phyloP scores from a whole-genome alignment of 768 basidiomycete species.

The Leccinum pellstonianum region DNA sequence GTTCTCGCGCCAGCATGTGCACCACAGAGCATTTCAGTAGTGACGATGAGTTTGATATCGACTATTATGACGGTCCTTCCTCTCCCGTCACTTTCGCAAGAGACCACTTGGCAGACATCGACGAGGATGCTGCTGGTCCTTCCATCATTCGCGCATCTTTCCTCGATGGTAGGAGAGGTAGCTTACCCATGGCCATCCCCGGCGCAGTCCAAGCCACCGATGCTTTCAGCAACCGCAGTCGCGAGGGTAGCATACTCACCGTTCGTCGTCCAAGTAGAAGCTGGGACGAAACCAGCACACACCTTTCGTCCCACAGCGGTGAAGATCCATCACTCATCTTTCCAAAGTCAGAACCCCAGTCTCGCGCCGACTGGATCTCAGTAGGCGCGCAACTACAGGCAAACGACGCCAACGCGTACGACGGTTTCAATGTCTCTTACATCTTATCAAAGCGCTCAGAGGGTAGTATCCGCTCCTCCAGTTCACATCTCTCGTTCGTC shows the following conservation, averaged over 20 bases:
- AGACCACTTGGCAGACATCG: constrained; percentile 38
- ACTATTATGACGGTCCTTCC: constrained; percentile 36
- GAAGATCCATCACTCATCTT: constrained; percentile 31
- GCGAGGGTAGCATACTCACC: constrained; percentile 58
- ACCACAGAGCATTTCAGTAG: constrained; percentile 42
- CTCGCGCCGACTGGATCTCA: constrained; percentile 51
- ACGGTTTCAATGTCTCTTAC: constrained; percentile 47
- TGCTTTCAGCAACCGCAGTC: constrained; percentile 38
- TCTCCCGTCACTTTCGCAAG: constrained; percentile 41
- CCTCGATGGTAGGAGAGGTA: constrained; percentile 44
- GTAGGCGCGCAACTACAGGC: constrained; percentile 42
- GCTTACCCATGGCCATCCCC: constrained; percentile 62
- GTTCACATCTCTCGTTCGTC: constrained; percentile 23
- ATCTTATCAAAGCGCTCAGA: constrained; percentile 36
- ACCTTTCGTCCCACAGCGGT: constrained; percentile 19
- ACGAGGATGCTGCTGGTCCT: constrained; percentile 31
- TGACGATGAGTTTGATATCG: constrained; percentile 48
- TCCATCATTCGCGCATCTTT: constrained; percentile 23
- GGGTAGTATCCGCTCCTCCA: constrained; percentile 36
- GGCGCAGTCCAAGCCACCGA: constrained; percentile 27
- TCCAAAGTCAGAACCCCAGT: constrained; percentile 46
- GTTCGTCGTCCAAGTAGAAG: constrained; percentile 62
- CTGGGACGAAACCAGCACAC: constrained; percentile 45
- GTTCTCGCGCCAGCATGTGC: constrained; percentile 34
- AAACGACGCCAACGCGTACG: constrained; percentile 15